Base-by-base conservation (phyloP, 2,329 filamentous ascomycete genomes). In the Penicillium brasilianum region DNA sequence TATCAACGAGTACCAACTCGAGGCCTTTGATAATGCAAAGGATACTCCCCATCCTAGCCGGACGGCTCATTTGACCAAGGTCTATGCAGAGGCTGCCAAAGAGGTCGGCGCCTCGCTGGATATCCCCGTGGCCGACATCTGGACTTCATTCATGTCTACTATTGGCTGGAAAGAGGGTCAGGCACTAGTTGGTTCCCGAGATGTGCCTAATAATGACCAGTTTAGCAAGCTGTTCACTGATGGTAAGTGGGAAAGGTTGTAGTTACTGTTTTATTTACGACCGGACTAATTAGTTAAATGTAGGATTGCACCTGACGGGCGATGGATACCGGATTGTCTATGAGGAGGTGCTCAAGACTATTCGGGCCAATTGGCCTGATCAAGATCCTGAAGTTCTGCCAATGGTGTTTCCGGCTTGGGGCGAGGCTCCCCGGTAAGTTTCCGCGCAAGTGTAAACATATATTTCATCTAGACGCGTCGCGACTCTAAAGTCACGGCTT, bases 61-160 rank as follows among this genome's bases (percentile, higher is more conserved):
- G 81, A 91, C 81, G 74, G 91, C 77, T 70, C 85, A 77, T 69
- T 82, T 77, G 77, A 88, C 82, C 70, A 91, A 80, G 76, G 82
- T 73, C 76, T 97, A 84, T 71, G 87, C 87, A 1, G 80, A 85
- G 63, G 91, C 90, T 8, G 85, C 87, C 13, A 84, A 87, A 61
- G 82, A 89, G 55, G 80, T 90, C 0, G 90, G 84, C 2, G 81
- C 76, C 51, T 82, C 82, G 58, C 77, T 83, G 44, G 75, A 78
- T 7, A 69, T 94, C 3, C 82, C 87, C 0, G 84, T 94, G 1
- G 80, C 96, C 22, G 92, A 98, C 76, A 83, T 98, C 1, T 96
- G 91, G 87, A 84, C 86, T 62, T 87, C 87, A 0, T 84, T 97
- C 69, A 91, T 96, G 88, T 82, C 86, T 58, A 82, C 85, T 49